Evolutionary conservation across 2,329 filamentous ascomycete genomes (phyloP).

Genomic region (Tolypocladium endophyticum): DNA sequence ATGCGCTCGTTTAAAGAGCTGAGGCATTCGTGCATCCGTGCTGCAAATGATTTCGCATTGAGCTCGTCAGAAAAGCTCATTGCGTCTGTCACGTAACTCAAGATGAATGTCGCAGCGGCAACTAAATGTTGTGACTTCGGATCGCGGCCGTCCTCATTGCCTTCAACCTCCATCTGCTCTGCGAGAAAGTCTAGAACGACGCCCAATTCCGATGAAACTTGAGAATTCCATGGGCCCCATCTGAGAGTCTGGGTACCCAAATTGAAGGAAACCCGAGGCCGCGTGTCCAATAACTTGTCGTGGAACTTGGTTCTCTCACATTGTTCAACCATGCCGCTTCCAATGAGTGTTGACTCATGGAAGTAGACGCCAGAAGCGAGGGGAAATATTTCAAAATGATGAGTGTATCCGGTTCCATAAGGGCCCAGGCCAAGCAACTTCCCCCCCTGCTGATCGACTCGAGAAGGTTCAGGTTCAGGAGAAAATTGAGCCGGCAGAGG

Average conservation of each 20-base stretch:
- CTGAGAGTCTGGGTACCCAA: conserved; percentile 37
- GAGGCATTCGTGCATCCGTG: conserved; percentile 32
- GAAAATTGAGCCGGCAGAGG: conserved; percentile 24
- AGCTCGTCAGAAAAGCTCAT: conserved; percentile 26
- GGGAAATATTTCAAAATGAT: conserved; percentile 53
- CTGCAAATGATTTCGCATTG: conserved; percentile 28
- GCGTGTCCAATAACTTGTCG: conserved; percentile 16
- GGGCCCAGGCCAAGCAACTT: conserved; percentile 44
- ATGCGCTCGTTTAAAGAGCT: conserved; percentile 26
- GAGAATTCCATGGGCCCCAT: conserved; percentile 48
- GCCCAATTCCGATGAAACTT: conserved; percentile 50
- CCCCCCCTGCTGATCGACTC: conserved; percentile 8
- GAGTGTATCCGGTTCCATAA: conserved; percentile 50
- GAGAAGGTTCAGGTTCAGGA: conserved; percentile 3
- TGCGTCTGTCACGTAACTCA: conserved; percentile 35
- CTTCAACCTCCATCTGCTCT: conserved; percentile 28
- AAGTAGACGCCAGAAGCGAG: conserved; percentile 46
- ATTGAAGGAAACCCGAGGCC: conserved; percentile 28
- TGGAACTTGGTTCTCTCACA: conserved; percentile 20
- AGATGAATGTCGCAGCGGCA: conserved; percentile 31
- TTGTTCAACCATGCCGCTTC: conserved; percentile 37
- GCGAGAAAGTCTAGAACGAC: conserved; percentile 48
- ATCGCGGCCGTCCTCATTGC: not conserved
- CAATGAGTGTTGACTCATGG: conserved; percentile 48
- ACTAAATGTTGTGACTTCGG: conserved; percentile 8